Evolutionary conservation across 495 filamentous ascomycete species (phyloP), one percentile per base, ranked within the genome.

Genomic region (Gamarada debralockiae): DNA sequence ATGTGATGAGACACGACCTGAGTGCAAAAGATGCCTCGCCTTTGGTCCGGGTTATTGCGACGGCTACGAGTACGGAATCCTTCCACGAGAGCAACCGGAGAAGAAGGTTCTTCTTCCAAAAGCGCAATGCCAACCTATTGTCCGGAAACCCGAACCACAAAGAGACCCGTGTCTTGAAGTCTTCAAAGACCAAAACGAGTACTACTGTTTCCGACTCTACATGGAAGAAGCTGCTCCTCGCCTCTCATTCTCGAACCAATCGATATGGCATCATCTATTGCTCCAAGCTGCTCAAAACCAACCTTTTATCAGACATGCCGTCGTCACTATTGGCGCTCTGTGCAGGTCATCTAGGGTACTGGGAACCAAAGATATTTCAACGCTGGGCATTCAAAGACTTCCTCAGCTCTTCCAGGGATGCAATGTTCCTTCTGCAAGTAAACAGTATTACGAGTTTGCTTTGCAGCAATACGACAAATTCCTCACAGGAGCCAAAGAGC

Each of bases 281-380:
- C 66, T 84, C 36, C 78, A 82, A 60, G 79, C 79, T 50, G 80
- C 77, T 31, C 73, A 79, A 37, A 72, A 72, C 21, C 78, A 84
- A 59, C 70, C 82, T 3, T 70, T 77, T 9, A 79, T 87, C 41
- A 73, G 78, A n/a, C 81, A 87, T 61, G 81, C 83, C 10, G 72
- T 84, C 3, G 70, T 85, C 12, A 81, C 83, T 25, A 66, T 87
- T 15, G 78, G 79, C 25, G 76, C 80, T 0, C 67, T 83, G 24
- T 82, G 84, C 51, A 77, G 47, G 39, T 27, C 41, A 12, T 27
- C 50, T 0, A 29, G 39, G n/a, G 17, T 14, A 3, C 18, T 40
- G 15, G 34, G 34, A 40, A 50, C 5, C 5, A 29, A 29, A 29
- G 10, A 29, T 29, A 10, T 29, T 29, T 29, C 5, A 10, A 22